Evolutionary conservation across 495 filamentous ascomycete genomes (phyloP), one percentile per base, ranked within the genome.

Genomic region (Xylaria bambusicola): DNA sequence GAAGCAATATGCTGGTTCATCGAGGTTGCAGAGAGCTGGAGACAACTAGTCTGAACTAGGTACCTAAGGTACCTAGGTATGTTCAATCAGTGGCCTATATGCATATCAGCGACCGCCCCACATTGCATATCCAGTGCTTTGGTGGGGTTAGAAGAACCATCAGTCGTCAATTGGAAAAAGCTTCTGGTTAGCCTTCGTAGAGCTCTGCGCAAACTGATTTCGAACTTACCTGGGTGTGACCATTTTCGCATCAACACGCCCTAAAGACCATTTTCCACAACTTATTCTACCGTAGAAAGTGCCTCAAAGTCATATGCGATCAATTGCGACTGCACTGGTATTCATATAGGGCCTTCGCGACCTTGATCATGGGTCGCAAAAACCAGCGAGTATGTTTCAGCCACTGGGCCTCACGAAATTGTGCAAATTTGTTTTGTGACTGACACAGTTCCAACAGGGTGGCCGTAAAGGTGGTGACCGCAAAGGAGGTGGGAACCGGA

Each of bases 291-390:
- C n/a, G n/a, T n/a, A n/a, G n/a, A n/a, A n/a, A n/a, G n/a, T 15
- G 33, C 24, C 24, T 18, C 35, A 21, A 40, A 47, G 7, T 35
- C 24, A 26, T 21, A 42, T 51, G 56, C 44, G 21, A 33, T 18
- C 21, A 17, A 42, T 33, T 20, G 46, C 17, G 35, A 31, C 9
- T 31, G 0, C n/a, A 53, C 23, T 20, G 15, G 29, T 15, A 17
- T 36, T 38, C 20, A 18, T 50, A 21, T 3, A 10, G 33, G 33
- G 27, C 23, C 18, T 15, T 7, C 6, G 33, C 8, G 29, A 50
- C 42, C 31, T 40, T 35, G 20, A 31, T 51, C n/a, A 82, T 36
- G 73, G 75, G 55, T 44, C 65, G 67, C 33, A 66, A 65, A 40
- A 63, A 68, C 21, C 62, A 63, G 46, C 52, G 65, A 53, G 68